A percentile compares a stretch with the other conserved stretches of the same genome.
phyloP scores from a whole-genome alignment of 495 filamentous ascomycete genomes.

The Thozetella sp. region DNA sequence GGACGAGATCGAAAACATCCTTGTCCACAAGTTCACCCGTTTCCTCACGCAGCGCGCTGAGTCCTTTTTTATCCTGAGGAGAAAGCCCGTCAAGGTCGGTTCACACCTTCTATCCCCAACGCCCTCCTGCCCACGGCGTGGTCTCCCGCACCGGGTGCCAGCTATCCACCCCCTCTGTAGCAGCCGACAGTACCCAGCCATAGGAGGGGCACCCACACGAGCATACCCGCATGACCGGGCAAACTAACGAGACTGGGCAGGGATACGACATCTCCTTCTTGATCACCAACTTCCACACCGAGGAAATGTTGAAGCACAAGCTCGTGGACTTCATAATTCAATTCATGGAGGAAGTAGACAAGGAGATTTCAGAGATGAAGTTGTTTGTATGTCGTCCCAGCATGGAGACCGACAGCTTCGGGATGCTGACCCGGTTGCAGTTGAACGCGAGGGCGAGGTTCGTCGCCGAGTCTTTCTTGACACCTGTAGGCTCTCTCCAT shows the following conservation, averaged over 20 bases:
- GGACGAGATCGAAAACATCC: conserved; percentile 96
- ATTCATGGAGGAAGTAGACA: conserved; percentile 99
- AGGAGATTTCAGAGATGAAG: conserved; percentile 99
- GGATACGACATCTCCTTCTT: conserved; percentile 99
- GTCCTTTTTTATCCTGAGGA: conserved; percentile 93
- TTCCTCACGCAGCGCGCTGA: conserved; percentile 96
- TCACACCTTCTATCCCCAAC: conserved; percentile 4
- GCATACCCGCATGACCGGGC: too few species aligned
- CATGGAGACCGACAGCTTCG: neutral
- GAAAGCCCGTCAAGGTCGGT: conserved; percentile 90
- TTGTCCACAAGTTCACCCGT: conserved; percentile 96
- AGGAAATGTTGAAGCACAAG: conserved; percentile 98
- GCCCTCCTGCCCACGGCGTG: neutral
- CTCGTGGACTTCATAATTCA: conserved; percentile 98
- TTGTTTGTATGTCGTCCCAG: conserved; percentile 75
- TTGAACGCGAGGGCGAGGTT: conserved; percentile 97
- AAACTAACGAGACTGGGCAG: conserved; percentile 37
- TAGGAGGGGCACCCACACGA: too few species aligned
- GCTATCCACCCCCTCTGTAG: too few species aligned
- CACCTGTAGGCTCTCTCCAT: conserved; percentile 67
- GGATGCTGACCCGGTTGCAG: conserved; percentile 46
- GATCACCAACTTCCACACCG: conserved; percentile 97
- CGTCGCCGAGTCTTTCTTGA: conserved; percentile 96
- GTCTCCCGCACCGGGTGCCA: conserved; percentile 4
- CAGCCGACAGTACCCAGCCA: too few species aligned